Conservation (phyloP, 352 stramenopile species). For the Phytophthora sansomeana region DNA sequence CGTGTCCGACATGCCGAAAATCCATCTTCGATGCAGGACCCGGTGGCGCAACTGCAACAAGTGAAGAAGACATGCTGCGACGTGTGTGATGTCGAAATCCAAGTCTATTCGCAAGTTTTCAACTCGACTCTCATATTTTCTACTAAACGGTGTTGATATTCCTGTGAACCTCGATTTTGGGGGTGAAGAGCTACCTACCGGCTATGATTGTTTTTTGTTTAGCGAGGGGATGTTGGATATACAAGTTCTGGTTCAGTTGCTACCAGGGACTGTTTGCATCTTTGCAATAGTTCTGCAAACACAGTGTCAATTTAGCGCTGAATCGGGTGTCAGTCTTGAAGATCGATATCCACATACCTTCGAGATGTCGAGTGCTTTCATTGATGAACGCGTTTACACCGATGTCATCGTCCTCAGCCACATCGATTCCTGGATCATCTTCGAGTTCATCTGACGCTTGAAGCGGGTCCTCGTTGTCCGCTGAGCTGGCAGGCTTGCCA, state of each 20-base stretch:
- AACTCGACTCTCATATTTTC: constrained; percentile 27
- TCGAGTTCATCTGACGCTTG: constrained; percentile 5
- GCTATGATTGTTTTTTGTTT: constrained; percentile 8
- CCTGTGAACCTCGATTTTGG: constrained; percentile 15
- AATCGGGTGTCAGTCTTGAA: background rate
- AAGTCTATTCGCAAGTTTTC: constrained; percentile 14
- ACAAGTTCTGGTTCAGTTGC: constrained; percentile 17
- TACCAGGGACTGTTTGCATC: constrained; percentile 31
- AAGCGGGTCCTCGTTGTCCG: background rate
- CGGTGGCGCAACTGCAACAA: constrained; percentile 36
- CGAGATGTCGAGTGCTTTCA: constrained; percentile 30
- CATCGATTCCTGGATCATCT: background rate
- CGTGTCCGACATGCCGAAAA: constrained; percentile 88
- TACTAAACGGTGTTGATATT: constrained; percentile 35
- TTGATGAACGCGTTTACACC: constrained; percentile 30
- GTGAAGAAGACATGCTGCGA: constrained; percentile 69
- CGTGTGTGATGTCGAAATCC: constrained; percentile 54
- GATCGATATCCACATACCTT: constrained; percentile 22
- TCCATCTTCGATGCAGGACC: constrained; percentile 66
- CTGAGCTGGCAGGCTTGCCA: constrained; percentile 4
- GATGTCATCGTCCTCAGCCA: constrained; percentile 17
- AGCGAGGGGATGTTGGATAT: constrained; percentile 20
- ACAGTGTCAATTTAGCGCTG: background rate
- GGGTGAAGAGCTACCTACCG: constrained; percentile 8
- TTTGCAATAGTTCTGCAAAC: constrained; percentile 31